Evolutionary conservation across 2,329 filamentous ascomycete species (phyloP).

Genomic region (Pseudophaeomoniella oleicola): DNA sequence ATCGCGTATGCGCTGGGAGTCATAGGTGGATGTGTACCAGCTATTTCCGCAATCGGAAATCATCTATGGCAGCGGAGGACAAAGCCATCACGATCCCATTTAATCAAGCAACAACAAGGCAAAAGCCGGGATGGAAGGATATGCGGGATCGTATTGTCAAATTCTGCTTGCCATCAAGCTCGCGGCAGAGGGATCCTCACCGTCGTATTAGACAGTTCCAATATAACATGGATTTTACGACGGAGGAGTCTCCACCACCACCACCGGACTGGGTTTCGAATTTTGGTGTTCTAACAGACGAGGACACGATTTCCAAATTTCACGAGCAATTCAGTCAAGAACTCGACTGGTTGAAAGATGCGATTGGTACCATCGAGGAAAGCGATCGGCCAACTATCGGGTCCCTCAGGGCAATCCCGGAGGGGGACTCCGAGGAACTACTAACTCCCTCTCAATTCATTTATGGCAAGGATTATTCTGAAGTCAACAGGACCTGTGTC

Average conservation of each 20-base stretch:
- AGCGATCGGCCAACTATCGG: background rate
- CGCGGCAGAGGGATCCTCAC: background rate
- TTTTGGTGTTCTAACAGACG: background rate
- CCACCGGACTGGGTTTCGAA: background rate
- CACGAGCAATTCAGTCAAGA: background rate
- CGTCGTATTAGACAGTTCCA: background rate
- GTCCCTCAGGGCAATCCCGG: too few relatives aligned
- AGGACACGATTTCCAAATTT: background rate
- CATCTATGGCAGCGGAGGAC: too few relatives aligned
- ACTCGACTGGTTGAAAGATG: background rate
- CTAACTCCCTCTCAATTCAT: constrained; percentile 15
- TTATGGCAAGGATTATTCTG: constrained; percentile 16
- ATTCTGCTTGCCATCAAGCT: background rate
- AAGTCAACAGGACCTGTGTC: constrained; percentile 25
- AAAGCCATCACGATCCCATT: too few relatives aligned
- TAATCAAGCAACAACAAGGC: too few relatives aligned
- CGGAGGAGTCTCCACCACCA: background rate
- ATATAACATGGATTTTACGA: background rate
- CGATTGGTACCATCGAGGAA: background rate
- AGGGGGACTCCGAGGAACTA: background rate
- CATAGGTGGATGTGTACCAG: too few relatives aligned
- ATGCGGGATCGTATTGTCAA: background rate
- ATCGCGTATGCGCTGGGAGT: too few relatives aligned
- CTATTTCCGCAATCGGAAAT: too few relatives aligned
- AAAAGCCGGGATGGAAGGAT: background rate